Percentiles rank a stretch among this genome's conserved stretches.
Evolutionary conservation across 768 basidiomycete genomes (phyloP).

Genomic region (Inosperma sp.): DNA sequence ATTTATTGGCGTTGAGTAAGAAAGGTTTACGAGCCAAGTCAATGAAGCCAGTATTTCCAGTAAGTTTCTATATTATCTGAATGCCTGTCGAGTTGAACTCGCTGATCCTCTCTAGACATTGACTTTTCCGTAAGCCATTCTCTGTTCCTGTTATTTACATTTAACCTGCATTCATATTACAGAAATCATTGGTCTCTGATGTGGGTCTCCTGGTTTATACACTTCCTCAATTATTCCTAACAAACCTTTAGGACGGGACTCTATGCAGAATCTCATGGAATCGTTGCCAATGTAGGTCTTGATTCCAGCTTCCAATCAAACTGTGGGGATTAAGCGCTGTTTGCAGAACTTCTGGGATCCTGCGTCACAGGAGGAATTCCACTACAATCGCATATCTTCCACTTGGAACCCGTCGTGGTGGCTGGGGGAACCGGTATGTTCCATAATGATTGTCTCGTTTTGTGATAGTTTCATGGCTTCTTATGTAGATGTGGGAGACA

Average conservation of each 20-base stretch:
- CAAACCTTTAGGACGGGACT: conserved; percentile 70
- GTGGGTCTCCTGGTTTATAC: conserved; percentile 35
- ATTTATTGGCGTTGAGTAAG: conserved; percentile 74
- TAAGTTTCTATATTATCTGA: conserved; percentile 23
- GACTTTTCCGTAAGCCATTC: conserved; percentile 74
- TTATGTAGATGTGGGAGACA: conserved; percentile 82
- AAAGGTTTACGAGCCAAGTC: conserved; percentile 84
- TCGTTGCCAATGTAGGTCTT: conserved; percentile 72
- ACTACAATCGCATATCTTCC: conserved; percentile 59
- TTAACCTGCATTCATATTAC: conserved; percentile 6
- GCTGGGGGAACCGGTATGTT: conserved; percentile 77
- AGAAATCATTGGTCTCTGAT: conserved; percentile 91
- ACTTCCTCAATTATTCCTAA: neutral
- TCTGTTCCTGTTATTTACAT: neutral
- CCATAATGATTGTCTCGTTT: neutral
- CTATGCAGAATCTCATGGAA: conserved; percentile 86
- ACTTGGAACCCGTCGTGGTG: conserved; percentile 76
- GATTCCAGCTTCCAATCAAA: neutral
- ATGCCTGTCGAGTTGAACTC: conserved; percentile 5
- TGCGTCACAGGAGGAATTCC: conserved; percentile 52
- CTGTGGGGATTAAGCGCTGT: neutral
- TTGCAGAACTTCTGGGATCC: conserved; percentile 87
- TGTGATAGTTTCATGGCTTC: neutral
- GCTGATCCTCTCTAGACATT: conserved; percentile 52
- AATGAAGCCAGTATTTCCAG: conserved; percentile 85